Percentiles rank a stretch among this genome's conserved stretches.
These are phyloP conservation scores for Jamesozyma spencerorum DNA, from an alignment of 805 yeast species.

Conservation along the genomic window DNA sequence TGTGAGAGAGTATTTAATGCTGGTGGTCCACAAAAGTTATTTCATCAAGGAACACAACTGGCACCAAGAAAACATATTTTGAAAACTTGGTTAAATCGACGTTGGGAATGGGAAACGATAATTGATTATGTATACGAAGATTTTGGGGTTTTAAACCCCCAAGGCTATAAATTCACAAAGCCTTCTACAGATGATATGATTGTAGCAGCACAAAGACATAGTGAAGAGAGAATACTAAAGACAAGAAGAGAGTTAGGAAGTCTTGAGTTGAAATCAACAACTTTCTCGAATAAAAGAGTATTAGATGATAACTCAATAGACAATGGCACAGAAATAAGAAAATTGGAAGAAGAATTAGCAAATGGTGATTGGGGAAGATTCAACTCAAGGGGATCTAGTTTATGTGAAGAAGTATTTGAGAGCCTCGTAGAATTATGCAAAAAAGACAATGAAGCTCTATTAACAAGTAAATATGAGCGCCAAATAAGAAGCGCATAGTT, in stretches of 20 bases:
- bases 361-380: not conserved
- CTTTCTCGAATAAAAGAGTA: not conserved
- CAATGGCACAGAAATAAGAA: not conserved
- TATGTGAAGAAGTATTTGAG: constrained; percentile 3
- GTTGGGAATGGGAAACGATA: constrained; percentile 8
- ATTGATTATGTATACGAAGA: constrained; percentile 5
- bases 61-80: constrained; percentile 5
- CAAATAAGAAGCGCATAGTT: no score
- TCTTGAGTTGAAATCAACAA: not conserved
- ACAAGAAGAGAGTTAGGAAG: no score
- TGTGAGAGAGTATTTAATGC: constrained; percentile 2
- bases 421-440: not conserved
- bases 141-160: not conserved
- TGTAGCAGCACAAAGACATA: not conserved
- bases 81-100: constrained; percentile 7
- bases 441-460: not conserved
- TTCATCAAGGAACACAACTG: constrained; percentile 3
- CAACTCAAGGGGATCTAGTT: constrained; percentile 1
- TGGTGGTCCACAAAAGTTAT: not conserved
- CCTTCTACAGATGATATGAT: not conserved
- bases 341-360: not conserved
- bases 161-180: not conserved
- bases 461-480: no score
- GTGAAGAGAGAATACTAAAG: not conserved
- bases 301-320: not conserved